Percentiles rank a stretch among this genome's conserved stretches.
phyloP scores from a whole-genome alignment of 2,329 filamentous ascomycete species.

The Zymoseptoria pseudotritici region DNA sequence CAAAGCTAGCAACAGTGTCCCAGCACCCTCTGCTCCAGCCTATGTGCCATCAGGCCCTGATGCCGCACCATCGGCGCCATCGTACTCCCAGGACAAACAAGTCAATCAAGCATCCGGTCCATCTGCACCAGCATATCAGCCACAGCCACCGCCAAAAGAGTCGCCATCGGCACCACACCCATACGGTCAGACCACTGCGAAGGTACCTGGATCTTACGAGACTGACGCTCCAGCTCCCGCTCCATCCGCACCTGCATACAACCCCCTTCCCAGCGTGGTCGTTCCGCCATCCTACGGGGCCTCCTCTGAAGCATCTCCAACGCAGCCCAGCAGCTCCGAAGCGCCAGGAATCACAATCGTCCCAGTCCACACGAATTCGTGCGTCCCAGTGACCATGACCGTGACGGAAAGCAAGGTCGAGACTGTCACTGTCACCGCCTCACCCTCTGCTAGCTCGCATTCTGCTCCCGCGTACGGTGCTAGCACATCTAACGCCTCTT shows the following conservation, averaged over 20 bases:
- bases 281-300: not conserved
- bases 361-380: conserved; percentile 14
- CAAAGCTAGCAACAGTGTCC: not conserved
- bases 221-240: not conserved
- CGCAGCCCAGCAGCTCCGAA: conserved; percentile 6
- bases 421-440: conserved; percentile 16
- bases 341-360: conserved; percentile 21
- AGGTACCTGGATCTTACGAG: not conserved
- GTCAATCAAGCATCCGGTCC: not conserved
- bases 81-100: not conserved
- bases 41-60: not conserved
- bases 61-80: not conserved
- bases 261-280: not conserved
- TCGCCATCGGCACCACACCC: not conserved
- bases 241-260: not conserved
- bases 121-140: not conserved
- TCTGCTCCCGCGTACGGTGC: not conserved
- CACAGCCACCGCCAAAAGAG: not conserved
- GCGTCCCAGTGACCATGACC: conserved; percentile 9
- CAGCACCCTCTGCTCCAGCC: not conserved
- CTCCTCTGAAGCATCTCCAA: not conserved
- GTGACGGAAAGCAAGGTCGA: conserved; percentile 14
- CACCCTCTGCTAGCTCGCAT: not conserved
- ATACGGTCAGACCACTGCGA: not conserved
- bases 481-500: not conserved